A percentile compares a stretch with the other conserved stretches of the same genome.
Conservation (phyloP, 1,284 basidiomycete genomes). For the Cryptococcus jaspeensis region DNA sequence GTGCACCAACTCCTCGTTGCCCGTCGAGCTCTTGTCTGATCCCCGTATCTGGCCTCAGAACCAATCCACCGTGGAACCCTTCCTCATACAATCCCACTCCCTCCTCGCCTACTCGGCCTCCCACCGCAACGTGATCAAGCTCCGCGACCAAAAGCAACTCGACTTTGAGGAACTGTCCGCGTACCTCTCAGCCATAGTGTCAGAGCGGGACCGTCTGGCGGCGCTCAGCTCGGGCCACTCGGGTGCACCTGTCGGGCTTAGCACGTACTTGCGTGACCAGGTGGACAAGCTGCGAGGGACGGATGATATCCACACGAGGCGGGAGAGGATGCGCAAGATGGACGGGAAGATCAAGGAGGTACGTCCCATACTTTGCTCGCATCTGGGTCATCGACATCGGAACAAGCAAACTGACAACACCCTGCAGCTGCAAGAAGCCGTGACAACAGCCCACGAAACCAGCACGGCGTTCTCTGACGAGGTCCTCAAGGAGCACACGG, state of each 20-base stretch:
- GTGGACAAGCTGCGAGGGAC: conserved; percentile 88
- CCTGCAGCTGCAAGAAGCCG: conserved; percentile 85
- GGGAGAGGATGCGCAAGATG: conserved; percentile 84
- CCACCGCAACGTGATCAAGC: conserved; percentile 85
- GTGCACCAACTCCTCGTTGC: conserved; percentile 31
- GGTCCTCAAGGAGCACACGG: conserved; percentile 81
- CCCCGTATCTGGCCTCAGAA: conserved; percentile 59
- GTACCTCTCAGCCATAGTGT: conserved; percentile 85
- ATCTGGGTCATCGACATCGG: neutral
- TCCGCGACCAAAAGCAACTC: conserved; percentile 96
- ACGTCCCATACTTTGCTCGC: conserved; percentile 24
- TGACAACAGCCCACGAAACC: conserved; percentile 90
- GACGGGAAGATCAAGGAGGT: conserved; percentile 95
- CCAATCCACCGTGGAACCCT: conserved; percentile 79
- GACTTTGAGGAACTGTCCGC: conserved; percentile 98
- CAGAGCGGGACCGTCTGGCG: conserved; percentile 86
- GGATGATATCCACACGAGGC: conserved; percentile 85
- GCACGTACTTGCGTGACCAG: conserved; percentile 89
- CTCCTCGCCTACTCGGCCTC: conserved; percentile 83
- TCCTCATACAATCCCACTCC: conserved; percentile 84
- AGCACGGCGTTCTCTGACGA: conserved; percentile 93
- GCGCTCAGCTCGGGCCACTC: conserved; percentile 65
- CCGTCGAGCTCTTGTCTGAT: neutral
- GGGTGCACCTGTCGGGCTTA: conserved; percentile 62
- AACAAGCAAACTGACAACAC: neutral